A percentile compares a stretch with the other conserved stretches of the same genome.
phyloP scores from a whole-genome alignment of 495 filamentous ascomycete species.

The Neurospora africana region DNA sequence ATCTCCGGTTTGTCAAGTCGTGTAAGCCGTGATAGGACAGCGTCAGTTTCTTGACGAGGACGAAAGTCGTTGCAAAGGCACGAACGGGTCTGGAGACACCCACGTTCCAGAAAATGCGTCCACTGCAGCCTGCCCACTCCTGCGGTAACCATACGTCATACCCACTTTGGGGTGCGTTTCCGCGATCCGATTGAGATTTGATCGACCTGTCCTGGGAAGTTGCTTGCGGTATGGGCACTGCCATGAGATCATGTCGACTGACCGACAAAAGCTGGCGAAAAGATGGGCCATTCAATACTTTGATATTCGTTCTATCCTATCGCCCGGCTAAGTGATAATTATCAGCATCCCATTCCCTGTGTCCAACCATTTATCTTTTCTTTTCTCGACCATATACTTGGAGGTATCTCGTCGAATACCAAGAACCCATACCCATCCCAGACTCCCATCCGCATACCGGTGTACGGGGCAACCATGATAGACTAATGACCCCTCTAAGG shows the following conservation, averaged over 20 bases:
- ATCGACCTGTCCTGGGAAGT: not conserved
- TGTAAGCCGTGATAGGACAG: not conserved
- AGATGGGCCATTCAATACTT: not conserved
- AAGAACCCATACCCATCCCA: not conserved
- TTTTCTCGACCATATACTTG: not conserved
- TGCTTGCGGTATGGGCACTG: not conserved
- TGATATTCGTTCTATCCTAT: not conserved
- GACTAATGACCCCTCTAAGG: not conserved
- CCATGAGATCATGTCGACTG: not conserved
- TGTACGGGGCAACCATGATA: not conserved
- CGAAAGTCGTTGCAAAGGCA: not conserved
- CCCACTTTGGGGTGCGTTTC: not conserved
- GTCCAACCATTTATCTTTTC: not conserved
- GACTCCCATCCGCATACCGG: not conserved
- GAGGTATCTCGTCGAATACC: not conserved
- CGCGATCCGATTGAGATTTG: not conserved
- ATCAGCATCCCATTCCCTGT: not conserved
- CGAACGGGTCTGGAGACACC: not conserved
- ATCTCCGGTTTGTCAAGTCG: not conserved
- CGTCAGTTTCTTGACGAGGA: not conserved
- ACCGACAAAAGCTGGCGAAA: not conserved
- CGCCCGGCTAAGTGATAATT: not conserved
- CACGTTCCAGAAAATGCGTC: not conserved
- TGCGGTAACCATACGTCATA: not conserved
- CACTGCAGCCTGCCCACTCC: not conserved